A percentile compares a stretch with the other conserved stretches of the same genome.
phyloP scores from a whole-genome alignment of 208 protist genomes.

The Crithidia acanthocephali region DNA sequence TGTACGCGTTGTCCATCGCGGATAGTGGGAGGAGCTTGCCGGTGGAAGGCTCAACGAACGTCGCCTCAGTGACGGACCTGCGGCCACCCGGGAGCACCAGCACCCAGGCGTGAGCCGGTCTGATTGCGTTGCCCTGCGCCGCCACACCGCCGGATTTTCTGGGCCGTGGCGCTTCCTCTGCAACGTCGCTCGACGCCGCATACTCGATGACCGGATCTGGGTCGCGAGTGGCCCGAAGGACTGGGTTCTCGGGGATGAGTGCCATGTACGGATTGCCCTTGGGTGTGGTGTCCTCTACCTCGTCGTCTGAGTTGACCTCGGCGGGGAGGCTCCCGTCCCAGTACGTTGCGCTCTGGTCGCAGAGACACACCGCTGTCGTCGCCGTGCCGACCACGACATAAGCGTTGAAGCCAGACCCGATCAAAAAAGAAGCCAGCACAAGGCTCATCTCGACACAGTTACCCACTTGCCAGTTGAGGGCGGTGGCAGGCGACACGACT shows the following conservation, averaged over 20 bases:
- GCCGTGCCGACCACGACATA: constrained; percentile 93
- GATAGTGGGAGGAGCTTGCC: constrained; percentile 58
- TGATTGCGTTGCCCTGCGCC: constrained; percentile 9
- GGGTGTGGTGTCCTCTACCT: constrained; percentile 43
- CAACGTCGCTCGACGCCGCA: background rate
- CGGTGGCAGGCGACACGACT: constrained; percentile 87
- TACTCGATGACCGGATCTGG: constrained; percentile 37
- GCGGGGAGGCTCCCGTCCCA: constrained; percentile 60
- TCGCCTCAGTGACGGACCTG: constrained; percentile 48
- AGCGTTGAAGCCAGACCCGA: constrained; percentile 90
- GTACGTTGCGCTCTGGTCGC: constrained; percentile 58
- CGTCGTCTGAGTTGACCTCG: constrained; percentile 73
- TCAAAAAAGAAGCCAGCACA: constrained; percentile 82
- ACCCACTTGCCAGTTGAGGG: constrained; percentile 87
- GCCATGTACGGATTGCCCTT: constrained; percentile 63
- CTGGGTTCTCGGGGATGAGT: constrained; percentile 64
- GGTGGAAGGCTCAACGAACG: constrained; percentile 91
- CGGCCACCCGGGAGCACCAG: constrained; percentile 79
- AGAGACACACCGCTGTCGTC: constrained; percentile 61
- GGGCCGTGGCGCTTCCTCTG: background rate
- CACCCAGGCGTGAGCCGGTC: constrained; percentile 86
- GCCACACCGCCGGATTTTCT: background rate
- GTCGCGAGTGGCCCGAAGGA: constrained; percentile 47
- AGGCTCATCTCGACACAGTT: constrained; percentile 90
- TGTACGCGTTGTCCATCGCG: constrained; percentile 64